These are phyloP conservation scores for Cystofilobasidium macerans DNA, from an alignment of 768 basidiomycete genomes.

Conservation along the genomic window DNA sequence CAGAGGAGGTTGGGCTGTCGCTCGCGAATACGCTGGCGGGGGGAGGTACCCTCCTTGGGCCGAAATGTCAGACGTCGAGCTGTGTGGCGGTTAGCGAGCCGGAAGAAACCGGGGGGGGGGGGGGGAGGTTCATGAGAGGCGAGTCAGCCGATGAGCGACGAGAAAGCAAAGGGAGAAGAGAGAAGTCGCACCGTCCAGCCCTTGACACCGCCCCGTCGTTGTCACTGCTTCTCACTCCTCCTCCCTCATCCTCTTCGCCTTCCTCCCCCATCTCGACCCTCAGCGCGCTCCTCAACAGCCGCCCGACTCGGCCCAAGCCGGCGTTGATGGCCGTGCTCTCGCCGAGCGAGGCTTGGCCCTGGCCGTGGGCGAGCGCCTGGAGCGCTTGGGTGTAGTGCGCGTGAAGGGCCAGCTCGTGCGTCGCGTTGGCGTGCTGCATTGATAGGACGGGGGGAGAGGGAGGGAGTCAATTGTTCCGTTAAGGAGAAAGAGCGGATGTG, in stretches of 20 bases:
- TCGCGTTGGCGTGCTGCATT: conserved; percentile 22
- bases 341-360: conserved; percentile 15
- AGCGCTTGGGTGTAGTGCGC: conserved; percentile 21
- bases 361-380: conserved; percentile 16
- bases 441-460: no score
- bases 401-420: conserved; percentile 25
- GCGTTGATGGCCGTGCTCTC: conserved; percentile 17
- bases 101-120: no score
- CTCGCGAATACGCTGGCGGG: not conserved
- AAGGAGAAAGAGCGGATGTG: no score
- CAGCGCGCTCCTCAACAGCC: conserved; percentile 20
- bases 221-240: no score
- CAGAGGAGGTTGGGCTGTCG: not conserved
- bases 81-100: no score
- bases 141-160: not conserved
- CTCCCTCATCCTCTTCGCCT: conserved; percentile 1
- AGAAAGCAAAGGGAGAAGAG: not conserved
- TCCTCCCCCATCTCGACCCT: conserved; percentile 19
- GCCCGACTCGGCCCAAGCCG: conserved; percentile 4
- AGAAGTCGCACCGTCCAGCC: no score
- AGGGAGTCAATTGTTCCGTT: not conserved
- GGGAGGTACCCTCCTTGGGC: conserved; percentile 21
- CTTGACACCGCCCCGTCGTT: no score
- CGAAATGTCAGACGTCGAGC: conserved; percentile 3
- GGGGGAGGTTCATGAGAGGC: no score